Evolutionary conservation across 1,284 basidiomycete genomes (phyloP).

Genomic region (Anthracocystis walkeri): DNA sequence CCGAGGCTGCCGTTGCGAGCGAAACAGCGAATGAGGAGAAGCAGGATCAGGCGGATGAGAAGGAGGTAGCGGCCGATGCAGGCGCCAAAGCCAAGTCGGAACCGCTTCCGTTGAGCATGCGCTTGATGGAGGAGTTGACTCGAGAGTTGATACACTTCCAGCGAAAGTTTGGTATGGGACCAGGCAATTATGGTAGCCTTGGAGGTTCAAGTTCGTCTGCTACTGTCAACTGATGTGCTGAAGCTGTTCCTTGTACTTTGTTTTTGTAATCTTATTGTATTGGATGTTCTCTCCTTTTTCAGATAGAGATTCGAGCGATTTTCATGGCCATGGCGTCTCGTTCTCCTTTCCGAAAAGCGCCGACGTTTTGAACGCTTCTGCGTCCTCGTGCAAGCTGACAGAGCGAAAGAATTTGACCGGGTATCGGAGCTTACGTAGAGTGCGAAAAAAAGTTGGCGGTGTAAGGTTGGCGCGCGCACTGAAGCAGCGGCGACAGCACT

Average conservation of each 20-base stretch:
- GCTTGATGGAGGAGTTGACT: conserved; percentile 65
- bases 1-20: neutral
- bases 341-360: neutral
- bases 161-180: conserved; percentile 54
- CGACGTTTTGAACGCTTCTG: too few relatives aligned
- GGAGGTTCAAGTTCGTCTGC: conserved; percentile 31
- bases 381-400: too few relatives aligned
- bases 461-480: too few relatives aligned
- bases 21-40: conserved; percentile 70
- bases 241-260: neutral
- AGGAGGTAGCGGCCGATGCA: conserved; percentile 9
- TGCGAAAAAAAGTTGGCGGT: too few relatives aligned
- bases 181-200: conserved; percentile 35
- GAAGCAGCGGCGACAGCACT: too few relatives aligned
- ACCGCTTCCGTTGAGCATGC: conserved; percentile 60
- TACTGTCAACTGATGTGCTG: conserved; percentile 28
- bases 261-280: neutral
- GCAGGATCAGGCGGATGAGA: conserved; percentile 73
- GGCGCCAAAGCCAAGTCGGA: conserved; percentile 11
- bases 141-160: conserved; percentile 64
- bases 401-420: too few relatives aligned
- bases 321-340: neutral
- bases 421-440: too few relatives aligned
- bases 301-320: neutral
- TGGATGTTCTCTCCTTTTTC: neutral